Evolutionary conservation across 495 filamentous ascomycete species (phyloP), one percentile per base, ranked within the genome.

Genomic region (Umbilicaria muhlenbergii): DNA sequence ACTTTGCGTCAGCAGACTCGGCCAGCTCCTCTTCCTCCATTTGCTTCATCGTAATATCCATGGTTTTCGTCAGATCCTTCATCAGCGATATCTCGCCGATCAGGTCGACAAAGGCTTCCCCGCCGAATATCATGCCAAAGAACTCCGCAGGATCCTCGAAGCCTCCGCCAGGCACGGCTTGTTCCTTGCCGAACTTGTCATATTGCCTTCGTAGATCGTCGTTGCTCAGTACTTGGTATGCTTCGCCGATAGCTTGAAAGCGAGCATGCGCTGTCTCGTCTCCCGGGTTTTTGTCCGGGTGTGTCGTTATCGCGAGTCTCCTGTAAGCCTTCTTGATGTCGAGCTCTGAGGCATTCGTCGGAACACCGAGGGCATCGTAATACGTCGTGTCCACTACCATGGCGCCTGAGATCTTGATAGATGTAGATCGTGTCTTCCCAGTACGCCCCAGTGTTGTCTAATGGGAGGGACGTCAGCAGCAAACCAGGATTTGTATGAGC

Each of bases 301-400:
- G 78, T 45, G 79, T 77, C 44, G 71, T 69, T 52, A 99, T 94
- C 37, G 91, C 91, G 28, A 91, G 79, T 62, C 88, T 96, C 47
- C 91, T 74, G 62, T 99, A 99, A n/a, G 91, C 91, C 64, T 96
- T 96, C 69, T 99, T 99, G 65, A 99, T 95, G 50, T 99, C 92
- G 7, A 96, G 78, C 58, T 93, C 86, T 43, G 86, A 81, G 14
- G 91, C 92, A 11, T 78, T 85, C 35, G 88, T 81, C 59, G 78
- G 74, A 53, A 99, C 92, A 45, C 81, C 83, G 12, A 99, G 71
- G 52, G 74, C 77, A 60, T 98, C 92, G 63, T 98, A 98, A 63
- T 91, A 91, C 43, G 73, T 64, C 18, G 83, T 88, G 54, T 91
- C 84, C 42, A 78, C 83, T 47, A 89, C 84, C 83, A 89, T 89